Evolutionary conservation across 441 rosid species (phyloP).

Genomic region (California macrophylla): DNA sequence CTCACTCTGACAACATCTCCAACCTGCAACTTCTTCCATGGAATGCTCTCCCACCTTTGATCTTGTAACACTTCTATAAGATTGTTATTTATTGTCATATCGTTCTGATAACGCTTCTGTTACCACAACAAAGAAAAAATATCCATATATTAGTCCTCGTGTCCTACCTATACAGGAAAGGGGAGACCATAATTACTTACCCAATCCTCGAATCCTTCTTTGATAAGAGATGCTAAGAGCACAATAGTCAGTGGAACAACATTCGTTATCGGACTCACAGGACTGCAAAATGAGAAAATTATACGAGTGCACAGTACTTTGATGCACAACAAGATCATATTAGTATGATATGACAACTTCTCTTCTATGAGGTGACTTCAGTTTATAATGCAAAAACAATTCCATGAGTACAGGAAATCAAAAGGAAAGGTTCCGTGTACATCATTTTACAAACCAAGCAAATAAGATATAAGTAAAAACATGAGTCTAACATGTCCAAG

Average conservation of each 20-base stretch:
- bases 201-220: conserved; percentile 99
- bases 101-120: conserved; percentile 98
- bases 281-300: conserved; percentile 53
- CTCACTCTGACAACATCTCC: conserved; percentile 90
- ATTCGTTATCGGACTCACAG: conserved; percentile 92
- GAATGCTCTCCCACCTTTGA: conserved; percentile 64
- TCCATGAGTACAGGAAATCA: not conserved
- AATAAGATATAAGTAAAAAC: not conserved
- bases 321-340: not conserved
- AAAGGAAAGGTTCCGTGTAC: not conserved
- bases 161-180: conserved; percentile 9
- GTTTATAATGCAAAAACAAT: not conserved
- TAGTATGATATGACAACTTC: not conserved
- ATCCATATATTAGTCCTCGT: conserved; percentile 2
- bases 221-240: conserved; percentile 91
- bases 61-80: conserved; percentile 73
- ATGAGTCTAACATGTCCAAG: not conserved
- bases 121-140: conserved; percentile 19
- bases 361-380: conserved; percentile 1
- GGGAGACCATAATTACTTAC: conserved; percentile 33
- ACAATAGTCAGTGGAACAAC: conserved; percentile 85
- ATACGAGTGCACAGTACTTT: conserved; percentile 5
- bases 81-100: conserved; percentile 79
- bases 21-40: conserved; percentile 96
- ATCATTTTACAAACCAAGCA: conserved; percentile 1